Evolutionary conservation across 768 basidiomycete species (phyloP), one percentile per base, ranked within the genome.

Genomic region (Mycena crocata): DNA sequence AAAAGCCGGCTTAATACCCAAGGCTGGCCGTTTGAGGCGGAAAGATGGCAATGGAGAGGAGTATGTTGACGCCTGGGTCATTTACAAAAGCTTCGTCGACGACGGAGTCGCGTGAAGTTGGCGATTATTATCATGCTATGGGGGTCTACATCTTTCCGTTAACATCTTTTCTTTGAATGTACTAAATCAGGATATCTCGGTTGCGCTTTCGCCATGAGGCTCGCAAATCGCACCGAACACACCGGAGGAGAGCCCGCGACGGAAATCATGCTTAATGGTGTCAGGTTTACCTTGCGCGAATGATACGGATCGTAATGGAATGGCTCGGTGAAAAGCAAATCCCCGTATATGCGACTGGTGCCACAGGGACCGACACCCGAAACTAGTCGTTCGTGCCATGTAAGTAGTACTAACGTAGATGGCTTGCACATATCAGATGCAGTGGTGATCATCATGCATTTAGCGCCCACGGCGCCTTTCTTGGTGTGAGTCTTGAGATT

Each of bases 31-130:
- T 49, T 79, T 97, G 49, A 87, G 79, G 67, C 86, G 84, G 9
- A 81, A 81, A 49, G 90, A 93, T 70, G 94, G 92, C 0, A 74
- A 80, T 6, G 91, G 87, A 17, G 96, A 97, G 73, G 95, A 96
- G 75, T 96, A 89, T 71, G 90, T 96, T 10, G 95, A 98, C 74
- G 94, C 96, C 0, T 89, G 89, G 79, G 87, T 98, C 19, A 85
- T 93, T 73, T 94, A 93, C 81, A 94, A 92, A 81, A 87, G 85
- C 66, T 95, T 95, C 74, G 81, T 82, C 5, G 82, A 84, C 35
- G 67, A 71, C 35, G 56, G 51, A 69, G 28, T 30, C 46, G 35
- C 37, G 12, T 52, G 34, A 60, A 24, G 46, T 34, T 23, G n/a
- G 44, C 32, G 26, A 24, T 12, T 34, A n/a, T 4, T 26, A 52